These are phyloP conservation scores for Cokeromyces recurvatus DNA, from an alignment of 371 early-diverging fungal species.

Conservation along the genomic window DNA sequence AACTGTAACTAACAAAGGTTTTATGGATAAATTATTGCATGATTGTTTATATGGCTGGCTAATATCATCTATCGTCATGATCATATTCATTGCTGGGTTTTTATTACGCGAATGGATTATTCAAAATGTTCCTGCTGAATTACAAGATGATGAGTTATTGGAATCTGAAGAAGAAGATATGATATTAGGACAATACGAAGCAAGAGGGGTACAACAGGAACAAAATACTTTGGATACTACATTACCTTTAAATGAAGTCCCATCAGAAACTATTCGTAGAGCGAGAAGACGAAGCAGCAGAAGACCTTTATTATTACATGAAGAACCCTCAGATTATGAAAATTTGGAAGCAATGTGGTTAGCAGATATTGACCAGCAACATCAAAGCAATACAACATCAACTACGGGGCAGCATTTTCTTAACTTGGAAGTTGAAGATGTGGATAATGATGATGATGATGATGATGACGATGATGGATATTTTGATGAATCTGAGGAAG, in stretches of 20 bases:
- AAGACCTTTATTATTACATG: not conserved
- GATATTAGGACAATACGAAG: too few species aligned
- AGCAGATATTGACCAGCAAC: not conserved
- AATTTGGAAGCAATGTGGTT: conserved; percentile 13
- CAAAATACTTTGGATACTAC: too few species aligned
- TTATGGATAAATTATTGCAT: too few species aligned
- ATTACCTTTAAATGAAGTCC: too few species aligned
- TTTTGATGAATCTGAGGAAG: too few species aligned
- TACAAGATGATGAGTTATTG: not conserved
- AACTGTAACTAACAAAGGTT: too few species aligned
- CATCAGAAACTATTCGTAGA: not conserved
- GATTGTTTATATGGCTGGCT: conserved; percentile 87
- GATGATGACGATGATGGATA: conserved; percentile 47
- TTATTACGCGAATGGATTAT: conserved; percentile 82
- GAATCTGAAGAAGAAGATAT: conserved; percentile 16
- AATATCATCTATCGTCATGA: conserved; percentile 64
- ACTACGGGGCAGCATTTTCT: not conserved
- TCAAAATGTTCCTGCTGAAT: conserved; percentile 56
- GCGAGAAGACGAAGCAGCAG: not conserved
- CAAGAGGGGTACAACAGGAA: too few species aligned
- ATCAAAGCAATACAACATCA: not conserved
- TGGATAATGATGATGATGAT: not conserved
- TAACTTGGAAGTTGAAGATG: too few species aligned
- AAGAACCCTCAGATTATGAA: conserved; percentile 9
- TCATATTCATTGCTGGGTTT: conserved; percentile 71